phyloP scores from a whole-genome alignment of 768 basidiomycete species.

The Mycena sanguinolenta region DNA sequence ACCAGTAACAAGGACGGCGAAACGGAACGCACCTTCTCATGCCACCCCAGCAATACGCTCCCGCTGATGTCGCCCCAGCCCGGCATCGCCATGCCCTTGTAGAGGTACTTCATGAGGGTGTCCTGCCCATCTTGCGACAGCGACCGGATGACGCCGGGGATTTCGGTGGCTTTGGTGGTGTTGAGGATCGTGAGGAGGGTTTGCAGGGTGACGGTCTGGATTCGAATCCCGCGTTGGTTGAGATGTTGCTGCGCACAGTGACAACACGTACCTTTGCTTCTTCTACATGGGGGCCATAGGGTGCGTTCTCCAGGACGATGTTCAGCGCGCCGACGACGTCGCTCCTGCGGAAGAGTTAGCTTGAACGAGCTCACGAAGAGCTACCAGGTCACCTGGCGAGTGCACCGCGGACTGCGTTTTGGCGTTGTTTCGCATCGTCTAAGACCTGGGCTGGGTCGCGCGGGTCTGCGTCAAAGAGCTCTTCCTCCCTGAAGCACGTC shows the following conservation, averaged over 20 bases:
- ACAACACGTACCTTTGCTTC: slow-evolving; percentile 84
- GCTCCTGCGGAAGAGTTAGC: slow-evolving; percentile 61
- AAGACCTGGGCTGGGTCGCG: slow-evolving; percentile 81
- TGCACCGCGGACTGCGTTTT: slow-evolving; percentile 75
- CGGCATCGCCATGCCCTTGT: slow-evolving; percentile 92
- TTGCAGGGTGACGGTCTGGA: slow-evolving; percentile 82
- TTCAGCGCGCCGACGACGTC: slow-evolving; percentile 82
- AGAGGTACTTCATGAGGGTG: slow-evolving; percentile 96
- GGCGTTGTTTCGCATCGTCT: slow-evolving; percentile 82
- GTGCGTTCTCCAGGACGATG: slow-evolving; percentile 80
- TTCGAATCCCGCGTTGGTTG: slow-evolving; percentile 13
- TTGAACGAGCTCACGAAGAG: not conserved
- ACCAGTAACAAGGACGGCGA: not conserved
- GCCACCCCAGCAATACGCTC: slow-evolving; percentile 86
- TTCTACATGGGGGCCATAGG: slow-evolving; percentile 90
- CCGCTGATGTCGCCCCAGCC: slow-evolving; percentile 73
- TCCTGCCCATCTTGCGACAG: slow-evolving; percentile 86
- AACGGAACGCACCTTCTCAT: slow-evolving; percentile 87
- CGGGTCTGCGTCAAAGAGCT: slow-evolving; percentile 90
- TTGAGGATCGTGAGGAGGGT: slow-evolving; percentile 91
- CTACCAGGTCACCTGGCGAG: slow-evolving; percentile 81
- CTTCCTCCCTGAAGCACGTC: slow-evolving; percentile 87
- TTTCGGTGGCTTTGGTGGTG: slow-evolving; percentile 92
- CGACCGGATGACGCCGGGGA: slow-evolving; percentile 78
- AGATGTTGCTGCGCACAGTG: slow-evolving; percentile 7